Evolutionary conservation across 495 filamentous ascomycete species (phyloP).

Genomic region (Podospora anserina): DNA sequence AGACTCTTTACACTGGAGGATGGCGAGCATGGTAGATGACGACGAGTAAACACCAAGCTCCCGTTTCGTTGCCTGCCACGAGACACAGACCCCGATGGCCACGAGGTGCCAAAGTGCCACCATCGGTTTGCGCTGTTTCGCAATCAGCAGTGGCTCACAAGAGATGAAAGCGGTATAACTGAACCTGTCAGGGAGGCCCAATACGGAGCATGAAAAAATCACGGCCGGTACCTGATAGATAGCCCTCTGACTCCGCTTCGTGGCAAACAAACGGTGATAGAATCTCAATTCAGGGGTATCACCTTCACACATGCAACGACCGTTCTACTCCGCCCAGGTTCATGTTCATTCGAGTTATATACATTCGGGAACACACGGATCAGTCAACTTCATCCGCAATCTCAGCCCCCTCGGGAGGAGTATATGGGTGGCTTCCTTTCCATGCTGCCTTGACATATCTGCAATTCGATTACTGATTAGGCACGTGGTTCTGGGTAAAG

Average conservation of each 20-base stretch:
- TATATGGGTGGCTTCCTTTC: slow-evolving; percentile 15
- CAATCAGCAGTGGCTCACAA: too few relatives aligned
- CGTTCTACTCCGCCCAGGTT: neutral
- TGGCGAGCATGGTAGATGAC: neutral
- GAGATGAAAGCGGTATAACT: too few relatives aligned
- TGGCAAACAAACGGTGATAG: neutral
- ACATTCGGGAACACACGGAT: neutral
- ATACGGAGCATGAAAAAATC: too few relatives aligned
- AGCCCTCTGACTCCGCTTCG: neutral
- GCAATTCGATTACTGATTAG: neutral
- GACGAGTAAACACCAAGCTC: too few relatives aligned
- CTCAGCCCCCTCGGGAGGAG: slow-evolving; percentile 17
- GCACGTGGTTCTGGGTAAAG: neutral
- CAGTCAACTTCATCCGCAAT: slow-evolving; percentile 17
- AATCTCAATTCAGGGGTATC: neutral
- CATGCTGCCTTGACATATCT: slow-evolving; percentile 26
- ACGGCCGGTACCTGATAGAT: neutral
- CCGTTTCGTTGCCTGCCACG: too few relatives aligned
- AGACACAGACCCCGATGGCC: too few relatives aligned
- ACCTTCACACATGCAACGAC: neutral
- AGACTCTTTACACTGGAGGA: neutral
- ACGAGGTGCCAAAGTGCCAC: neutral
- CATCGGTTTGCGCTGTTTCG: neutral
- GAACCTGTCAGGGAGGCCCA: too few relatives aligned
- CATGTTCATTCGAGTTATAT: neutral